Evolutionary conservation across 1,284 basidiomycete genomes (phyloP).

Genomic region (Mycena sp.): DNA sequence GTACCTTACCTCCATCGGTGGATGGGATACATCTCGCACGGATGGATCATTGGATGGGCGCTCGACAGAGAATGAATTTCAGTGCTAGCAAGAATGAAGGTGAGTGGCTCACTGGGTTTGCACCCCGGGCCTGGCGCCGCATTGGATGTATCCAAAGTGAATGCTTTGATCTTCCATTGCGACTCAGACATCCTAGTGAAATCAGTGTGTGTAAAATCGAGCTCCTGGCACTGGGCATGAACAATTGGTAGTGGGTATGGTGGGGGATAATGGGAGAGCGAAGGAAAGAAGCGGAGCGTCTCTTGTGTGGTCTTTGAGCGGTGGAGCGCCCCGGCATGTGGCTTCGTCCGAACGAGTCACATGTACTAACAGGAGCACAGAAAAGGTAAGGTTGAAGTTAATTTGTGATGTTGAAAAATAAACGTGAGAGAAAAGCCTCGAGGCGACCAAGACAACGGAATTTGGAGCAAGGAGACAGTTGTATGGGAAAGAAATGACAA

Average conservation of each 20-base stretch:
- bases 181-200: neutral
- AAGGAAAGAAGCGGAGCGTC: neutral
- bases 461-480: too few relatives aligned
- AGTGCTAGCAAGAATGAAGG: neutral
- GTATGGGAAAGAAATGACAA: too few relatives aligned
- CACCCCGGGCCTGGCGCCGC: neutral
- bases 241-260: neutral
- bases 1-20: too few relatives aligned
- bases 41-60: neutral
- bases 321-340: neutral
- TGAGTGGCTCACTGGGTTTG: neutral
- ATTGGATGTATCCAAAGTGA: neutral
- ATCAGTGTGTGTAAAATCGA: neutral
- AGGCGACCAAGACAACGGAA: too few relatives aligned
- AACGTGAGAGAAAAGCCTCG: neutral
- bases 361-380: neutral
- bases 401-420: neutral
- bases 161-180: neutral
- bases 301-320: neutral
- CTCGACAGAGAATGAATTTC: neutral
- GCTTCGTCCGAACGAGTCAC: slow-evolving; percentile 1
- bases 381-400: slow-evolving; percentile 2
- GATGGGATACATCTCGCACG: too few relatives aligned
- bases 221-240: neutral
- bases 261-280: neutral